Base-by-base conservation (phyloP, 768 basidiomycete genomes). In the Hortiboletus flavorubellus region DNA sequence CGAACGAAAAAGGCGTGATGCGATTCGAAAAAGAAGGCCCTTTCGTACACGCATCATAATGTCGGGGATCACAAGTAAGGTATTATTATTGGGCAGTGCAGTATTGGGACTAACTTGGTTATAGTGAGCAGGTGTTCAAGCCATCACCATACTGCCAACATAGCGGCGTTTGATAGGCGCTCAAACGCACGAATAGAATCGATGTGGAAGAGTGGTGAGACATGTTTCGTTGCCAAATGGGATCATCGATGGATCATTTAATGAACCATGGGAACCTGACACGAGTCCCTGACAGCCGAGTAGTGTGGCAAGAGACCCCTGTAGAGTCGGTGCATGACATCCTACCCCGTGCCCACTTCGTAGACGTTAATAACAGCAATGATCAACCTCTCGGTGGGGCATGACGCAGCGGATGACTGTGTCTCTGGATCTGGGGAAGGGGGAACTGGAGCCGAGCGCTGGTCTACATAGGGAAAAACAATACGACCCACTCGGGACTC, bases 111-210 rank as follows among this genome's bases (percentile, higher is more conserved):
- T 29, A 46, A 54, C 35, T 44, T 38, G 34, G 56, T 37, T 52
- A 61, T 51, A 39, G 42, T 39, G 46, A 50, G 43, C 31, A 26
- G 58, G 43, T 34, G 34, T 23, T 23, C n/a, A 6, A n/a, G 9
- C 18, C 34, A 10, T 29, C 43, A 35, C 29, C 5, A 8, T n/a
- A 15, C 41, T 9, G 23, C 15, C 33, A 33, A 8, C 33, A 33
- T 33, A 6, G 21, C 21, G 21, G 12, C n/a, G 18, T 34, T 45
- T 40, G 46, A 49, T 45, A 6, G 42, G 9, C 49, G 49, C 48
- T 29, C 35, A 14, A 21, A 26, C 46, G 35, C 31, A 23, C 23
- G 34, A 21, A 37, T 30, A 15, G 26, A 41, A 40, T 39, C 10
- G 23, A 31, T 41, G 29, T 37, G 21, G 35, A 51, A 52, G 18